Evolutionary conservation across 2,329 filamentous ascomycete genomes (phyloP), one percentile per base, ranked within the genome.

Genomic region (Penicillium polonicum): DNA sequence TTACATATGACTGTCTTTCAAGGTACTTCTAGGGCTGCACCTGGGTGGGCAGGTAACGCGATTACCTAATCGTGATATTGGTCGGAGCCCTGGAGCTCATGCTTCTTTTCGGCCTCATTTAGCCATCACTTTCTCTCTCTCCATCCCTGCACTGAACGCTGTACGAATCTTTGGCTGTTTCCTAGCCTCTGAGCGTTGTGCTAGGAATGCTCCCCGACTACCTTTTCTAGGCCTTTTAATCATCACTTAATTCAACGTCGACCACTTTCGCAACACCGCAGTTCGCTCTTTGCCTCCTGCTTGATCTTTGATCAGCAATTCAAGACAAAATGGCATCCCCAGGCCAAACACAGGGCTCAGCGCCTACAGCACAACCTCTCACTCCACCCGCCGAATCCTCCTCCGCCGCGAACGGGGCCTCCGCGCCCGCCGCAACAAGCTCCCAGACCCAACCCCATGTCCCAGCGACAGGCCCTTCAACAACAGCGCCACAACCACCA

Each of bases 321-420:
- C 23, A 36, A 29, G 36, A 31, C 23, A 60, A 48, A 25, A 75
- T 76, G 74, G 70, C 73, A 48, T 75, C 74, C 23, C 73, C 72
- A 63, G 65, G 59, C 49, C 70, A 70, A 61, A 65, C 65, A 23
- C 71, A 71, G 63, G 62, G 68, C 36, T 62, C 69, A 39, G 67
- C 60, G 23, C 67, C 69, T 42, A 64, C 71, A 25, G 70, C 69
- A 6, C 76, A 76, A 61, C 75, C 77, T 43, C 68, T 76, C 58
- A 78, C 78, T 5, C 77, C 78, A 38, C 77, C 78, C 5, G 76
- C 76, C 45, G 77, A 79, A 65, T 69, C 68, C 57, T 58, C 68
- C 23, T 42, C 48, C 13, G 21, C 31, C 42, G 63, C 68, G 44
- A 65, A 68, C 53, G 59, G 66, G 25, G 54, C 65, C 56, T 58